A percentile compares a stretch with the other conserved stretches of the same genome.
Conservation (phyloP, 2,329 filamentous ascomycete species). For the Nothophoma quercina region DNA sequence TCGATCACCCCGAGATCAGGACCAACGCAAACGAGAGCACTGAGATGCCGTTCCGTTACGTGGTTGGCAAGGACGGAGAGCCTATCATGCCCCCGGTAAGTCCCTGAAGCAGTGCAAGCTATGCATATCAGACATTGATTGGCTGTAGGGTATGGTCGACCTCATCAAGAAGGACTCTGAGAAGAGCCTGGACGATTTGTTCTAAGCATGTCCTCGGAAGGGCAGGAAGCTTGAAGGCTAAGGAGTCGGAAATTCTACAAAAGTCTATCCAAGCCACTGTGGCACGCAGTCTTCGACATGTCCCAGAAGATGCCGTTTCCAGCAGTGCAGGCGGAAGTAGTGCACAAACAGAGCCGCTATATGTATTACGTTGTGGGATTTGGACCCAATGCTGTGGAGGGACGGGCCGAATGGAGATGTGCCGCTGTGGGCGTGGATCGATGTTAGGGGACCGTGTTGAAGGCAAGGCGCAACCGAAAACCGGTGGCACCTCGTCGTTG, state of each 20-base stretch:
- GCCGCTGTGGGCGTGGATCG: constrained; percentile 4
- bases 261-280: constrained; percentile 44
- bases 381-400: background rate
- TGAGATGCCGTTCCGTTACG: constrained; percentile 98
- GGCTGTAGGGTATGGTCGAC: constrained; percentile 84
- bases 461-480: constrained; percentile 5
- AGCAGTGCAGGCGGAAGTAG: constrained; percentile 7
- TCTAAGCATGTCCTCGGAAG: constrained; percentile 56
- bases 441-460: background rate
- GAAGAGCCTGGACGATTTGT: constrained; percentile 86
- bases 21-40: constrained; percentile 93
- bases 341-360: constrained; percentile 22
- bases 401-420: constrained; percentile 10
- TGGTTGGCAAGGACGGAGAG: constrained; percentile 74
- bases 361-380: constrained; percentile 9
- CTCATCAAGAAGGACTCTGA: constrained; percentile 93
- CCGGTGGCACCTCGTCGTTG: constrained; percentile 1
- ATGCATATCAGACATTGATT: background rate
- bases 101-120: background rate
- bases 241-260: constrained; percentile 11
- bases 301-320: constrained; percentile 11
- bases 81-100: constrained; percentile 91
- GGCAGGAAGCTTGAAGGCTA: background rate
- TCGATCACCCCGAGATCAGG: constrained; percentile 88
- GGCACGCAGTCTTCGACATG: constrained; percentile 46